These are phyloP conservation scores for Hygrocybe coccinea DNA, from an alignment of 768 basidiomycete genomes.

Conservation along the genomic window DNA sequence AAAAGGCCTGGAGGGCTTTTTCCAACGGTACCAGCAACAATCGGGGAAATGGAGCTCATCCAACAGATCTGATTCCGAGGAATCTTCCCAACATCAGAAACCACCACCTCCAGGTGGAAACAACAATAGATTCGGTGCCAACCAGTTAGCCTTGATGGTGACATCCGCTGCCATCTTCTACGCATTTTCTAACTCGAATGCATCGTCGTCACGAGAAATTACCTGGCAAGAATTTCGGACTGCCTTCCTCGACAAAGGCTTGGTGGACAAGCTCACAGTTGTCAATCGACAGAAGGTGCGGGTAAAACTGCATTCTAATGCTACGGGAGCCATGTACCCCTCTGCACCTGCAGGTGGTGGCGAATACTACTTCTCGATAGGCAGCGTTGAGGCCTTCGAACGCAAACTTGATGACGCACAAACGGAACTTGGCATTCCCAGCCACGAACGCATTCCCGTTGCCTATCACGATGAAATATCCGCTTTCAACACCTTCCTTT, in stretches of 20 bases:
- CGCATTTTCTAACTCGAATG: conserved; percentile 55
- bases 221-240: conserved; percentile 99
- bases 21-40: conserved; percentile 53
- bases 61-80: conserved; percentile 32
- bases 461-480: conserved; percentile 95
- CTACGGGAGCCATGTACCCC: conserved; percentile 74
- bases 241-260: conserved; percentile 92
- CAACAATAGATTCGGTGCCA: conserved; percentile 55
- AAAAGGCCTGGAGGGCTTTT: conserved; percentile 73
- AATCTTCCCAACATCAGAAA: conserved; percentile 23
- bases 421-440: conserved; percentile 84
- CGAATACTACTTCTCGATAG: conserved; percentile 94
- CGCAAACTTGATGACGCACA: conserved; percentile 93
- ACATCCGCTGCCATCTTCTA: conserved; percentile 58
- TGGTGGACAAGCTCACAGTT: conserved; percentile 90
- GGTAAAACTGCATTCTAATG: conserved; percentile 89
- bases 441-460: conserved; percentile 90
- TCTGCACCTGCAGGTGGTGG: conserved; percentile 45
- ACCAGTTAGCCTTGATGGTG: conserved; percentile 47
- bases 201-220: conserved; percentile 73
- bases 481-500: conserved; percentile 71
- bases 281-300: conserved; percentile 88
- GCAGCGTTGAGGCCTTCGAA: conserved; percentile 94
- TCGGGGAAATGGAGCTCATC: conserved; percentile 35
- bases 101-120: conserved; percentile 48